phyloP scores from a whole-genome alignment of 345 rosid species.

The Erodium maritimum region DNA sequence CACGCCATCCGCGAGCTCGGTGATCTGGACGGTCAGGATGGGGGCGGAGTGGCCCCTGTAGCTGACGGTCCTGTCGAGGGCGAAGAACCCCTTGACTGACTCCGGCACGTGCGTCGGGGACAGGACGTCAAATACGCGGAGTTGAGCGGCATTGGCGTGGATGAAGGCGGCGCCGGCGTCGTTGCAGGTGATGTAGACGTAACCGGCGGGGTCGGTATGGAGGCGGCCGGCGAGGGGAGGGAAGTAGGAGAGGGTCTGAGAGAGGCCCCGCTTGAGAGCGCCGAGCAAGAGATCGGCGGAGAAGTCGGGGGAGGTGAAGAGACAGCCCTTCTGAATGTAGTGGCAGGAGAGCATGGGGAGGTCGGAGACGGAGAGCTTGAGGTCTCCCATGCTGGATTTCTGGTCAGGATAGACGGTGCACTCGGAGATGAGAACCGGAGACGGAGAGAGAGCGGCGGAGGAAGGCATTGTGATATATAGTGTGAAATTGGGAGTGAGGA shows the following conservation, averaged over 20 bases:
- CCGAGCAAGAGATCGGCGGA: slow-evolving; percentile 20
- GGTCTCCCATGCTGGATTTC: slow-evolving; percentile 45
- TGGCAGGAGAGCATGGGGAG: slow-evolving; percentile 97
- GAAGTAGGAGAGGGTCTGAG: slow-evolving; percentile 44
- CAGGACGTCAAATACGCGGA: slow-evolving; percentile 32
- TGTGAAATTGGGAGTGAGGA: slow-evolving; percentile 10
- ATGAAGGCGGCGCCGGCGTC: slow-evolving; percentile 62
- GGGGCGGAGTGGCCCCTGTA: slow-evolving; percentile 64
- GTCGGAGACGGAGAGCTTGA: slow-evolving; percentile 84
- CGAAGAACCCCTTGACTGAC: slow-evolving; percentile 40
- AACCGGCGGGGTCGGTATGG: slow-evolving; percentile 33
- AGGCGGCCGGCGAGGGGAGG: slow-evolving; percentile 94
- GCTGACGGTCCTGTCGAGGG: slow-evolving; percentile 52
- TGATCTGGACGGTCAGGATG: slow-evolving; percentile 73
- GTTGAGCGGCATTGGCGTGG: slow-evolving; percentile 34
- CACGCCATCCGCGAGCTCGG: slow-evolving; percentile 60
- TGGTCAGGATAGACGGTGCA: slow-evolving; percentile 41
- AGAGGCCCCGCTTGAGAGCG: slow-evolving; percentile 36
- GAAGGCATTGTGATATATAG: slow-evolving; percentile 17
- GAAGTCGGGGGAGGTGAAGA: slow-evolving; percentile 40
- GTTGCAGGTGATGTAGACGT: slow-evolving; percentile 49
- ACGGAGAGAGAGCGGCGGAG: slow-evolving; percentile 18
- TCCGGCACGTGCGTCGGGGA: slow-evolving; percentile 48
- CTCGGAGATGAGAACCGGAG: slow-evolving; percentile 33
- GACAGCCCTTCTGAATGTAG: slow-evolving; percentile 83